A percentile compares a stretch with the other conserved stretches of the same genome.
phyloP scores from a whole-genome alignment of 352 stramenopile genomes.

The Phytopythium chamaehyphon region DNA sequence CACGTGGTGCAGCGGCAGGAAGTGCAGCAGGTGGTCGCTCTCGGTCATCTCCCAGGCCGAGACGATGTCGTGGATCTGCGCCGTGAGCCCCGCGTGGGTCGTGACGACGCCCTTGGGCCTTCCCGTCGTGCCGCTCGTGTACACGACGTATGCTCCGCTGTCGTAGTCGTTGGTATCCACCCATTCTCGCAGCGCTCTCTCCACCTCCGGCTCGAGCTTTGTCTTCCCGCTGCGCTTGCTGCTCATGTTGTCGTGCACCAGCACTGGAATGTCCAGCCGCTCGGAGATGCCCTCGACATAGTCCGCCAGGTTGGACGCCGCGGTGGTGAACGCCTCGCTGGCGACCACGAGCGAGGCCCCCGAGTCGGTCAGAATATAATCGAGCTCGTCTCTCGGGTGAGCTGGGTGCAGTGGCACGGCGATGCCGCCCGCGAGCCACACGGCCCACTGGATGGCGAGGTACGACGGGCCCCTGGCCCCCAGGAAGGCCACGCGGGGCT shows the following conservation, averaged over 20 bases:
- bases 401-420: constrained; percentile 59
- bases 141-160: constrained; percentile 56
- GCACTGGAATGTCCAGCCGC: constrained; percentile 18
- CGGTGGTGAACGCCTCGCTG: constrained; percentile 30
- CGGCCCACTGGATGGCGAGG: constrained; percentile 66
- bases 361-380: constrained; percentile 70
- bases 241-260: constrained; percentile 9
- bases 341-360: constrained; percentile 40
- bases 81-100: constrained; percentile 61
- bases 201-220: constrained; percentile 10
- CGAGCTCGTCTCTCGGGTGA: constrained; percentile 59
- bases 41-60: constrained; percentile 75
- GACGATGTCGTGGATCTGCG: constrained; percentile 83
- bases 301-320: constrained; percentile 14
- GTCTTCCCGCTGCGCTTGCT: neutral
- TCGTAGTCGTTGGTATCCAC: constrained; percentile 17
- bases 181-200: constrained; percentile 29
- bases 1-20: constrained; percentile 90
- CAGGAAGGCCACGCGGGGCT: constrained; percentile 38
- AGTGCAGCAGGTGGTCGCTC: constrained; percentile 84
- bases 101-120: constrained; percentile 81
- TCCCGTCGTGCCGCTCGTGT: constrained; percentile 84
- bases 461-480: constrained; percentile 46
- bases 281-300: constrained; percentile 17
- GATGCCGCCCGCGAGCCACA: constrained; percentile 65